Evolutionary conservation across 192 early-diverging fungal genomes (phyloP), one percentile per base, ranked within the genome.

Genomic region (Linnemannia exigua): DNA sequence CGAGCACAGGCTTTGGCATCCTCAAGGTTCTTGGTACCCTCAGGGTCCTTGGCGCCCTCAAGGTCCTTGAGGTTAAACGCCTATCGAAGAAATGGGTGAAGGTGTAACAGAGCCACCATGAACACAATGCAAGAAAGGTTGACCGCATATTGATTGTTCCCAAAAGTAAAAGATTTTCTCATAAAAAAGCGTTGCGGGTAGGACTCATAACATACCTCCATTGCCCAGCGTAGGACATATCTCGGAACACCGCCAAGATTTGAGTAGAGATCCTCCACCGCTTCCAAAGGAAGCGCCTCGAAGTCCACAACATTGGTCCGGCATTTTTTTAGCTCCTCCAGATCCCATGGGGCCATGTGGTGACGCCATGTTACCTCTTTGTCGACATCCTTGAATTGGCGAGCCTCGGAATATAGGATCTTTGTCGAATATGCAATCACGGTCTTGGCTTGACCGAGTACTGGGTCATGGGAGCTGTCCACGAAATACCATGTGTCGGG

Each of bases 401-500:
- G 22, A 41, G 31, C 22, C 48, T 61, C 52, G 44, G 51, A 44
- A n/a, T 25, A 36, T 22, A 79, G 35, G 35, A 35, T 79, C 46
- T 71, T 50, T 71, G 48, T 67, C 8, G 77, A 79, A 47, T 44
- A 69, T 38, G 70, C 50, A 33, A 72, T 72, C 5, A 79, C 37
- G 35, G 71, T 74, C 52, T 48, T 72, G 72, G 52, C 79, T 80
- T 38, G 72, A 70, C 37, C 67, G 67, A 80, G 79, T 54, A 38
- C 51, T 48, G 78, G 78, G 28, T 38, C n/a, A 31, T 35, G 67
- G 48, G 78, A 72, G 68, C 69, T 80, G 70, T 73, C 79, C 1
- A 73, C 70, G 5, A 72, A 28, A 61, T 50, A 17, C 9, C 17
- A 50, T 50, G 48, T 50, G 9, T 50, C 48, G 17, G 48, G 48